Evolutionary conservation across 2,329 filamentous ascomycete species (phyloP).

Genomic region (Hypoxylon sp.): DNA sequence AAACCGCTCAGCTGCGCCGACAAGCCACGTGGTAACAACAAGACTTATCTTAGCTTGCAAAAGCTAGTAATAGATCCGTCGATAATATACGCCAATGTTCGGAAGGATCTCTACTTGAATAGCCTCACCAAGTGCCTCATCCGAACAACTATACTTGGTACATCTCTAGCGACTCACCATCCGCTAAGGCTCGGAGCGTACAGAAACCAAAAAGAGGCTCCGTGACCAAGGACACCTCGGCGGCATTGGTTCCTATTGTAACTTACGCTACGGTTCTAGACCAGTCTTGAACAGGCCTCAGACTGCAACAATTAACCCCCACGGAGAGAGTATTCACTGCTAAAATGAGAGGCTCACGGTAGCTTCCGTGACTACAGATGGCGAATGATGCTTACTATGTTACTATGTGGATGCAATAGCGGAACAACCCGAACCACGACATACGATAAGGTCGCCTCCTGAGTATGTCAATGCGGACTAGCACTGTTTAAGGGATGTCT

Average conservation of each 20-base stretch:
- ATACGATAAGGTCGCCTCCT: not conserved
- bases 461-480: constrained; percentile 12
- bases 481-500: constrained; percentile 20
- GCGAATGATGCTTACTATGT: constrained; percentile 6
- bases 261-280: constrained; percentile 22
- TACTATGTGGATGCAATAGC: constrained; percentile 8
- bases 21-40: constrained; percentile 17
- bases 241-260: constrained; percentile 10
- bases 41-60: not conserved
- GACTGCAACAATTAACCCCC: constrained; percentile 18
- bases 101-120: constrained; percentile 6
- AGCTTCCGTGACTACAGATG: constrained; percentile 2
- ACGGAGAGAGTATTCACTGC: constrained; percentile 22
- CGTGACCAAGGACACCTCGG: constrained; percentile 1
- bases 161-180: not conserved
- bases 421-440: constrained; percentile 21
- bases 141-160: not conserved
- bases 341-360: constrained; percentile 6
- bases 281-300: constrained; percentile 5
- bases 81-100: constrained; percentile 9
- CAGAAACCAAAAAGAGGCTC: constrained; percentile 9
- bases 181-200: constrained; percentile 4
- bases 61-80: constrained; percentile 8
- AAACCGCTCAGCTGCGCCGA: constrained; percentile 21
- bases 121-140: constrained; percentile 8